A percentile compares a stretch with the other conserved stretches of the same genome.
These are phyloP conservation scores for Nicotiana undulata DNA, from an alignment of 257 asterid genomes.

Conservation along the genomic window DNA sequence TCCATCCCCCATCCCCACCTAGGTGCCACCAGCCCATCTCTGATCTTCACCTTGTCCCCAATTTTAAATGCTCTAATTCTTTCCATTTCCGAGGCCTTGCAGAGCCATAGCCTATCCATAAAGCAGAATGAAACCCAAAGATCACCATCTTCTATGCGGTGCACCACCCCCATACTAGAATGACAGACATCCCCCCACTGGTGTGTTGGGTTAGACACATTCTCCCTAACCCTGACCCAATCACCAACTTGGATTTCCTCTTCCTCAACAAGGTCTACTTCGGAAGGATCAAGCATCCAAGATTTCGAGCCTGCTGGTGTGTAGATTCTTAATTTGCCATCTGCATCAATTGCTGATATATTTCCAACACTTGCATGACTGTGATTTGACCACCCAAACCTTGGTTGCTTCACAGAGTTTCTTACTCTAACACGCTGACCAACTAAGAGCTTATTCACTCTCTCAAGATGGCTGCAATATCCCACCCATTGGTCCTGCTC, in stretches of 20 bases:
- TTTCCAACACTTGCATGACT: constrained; percentile 66
- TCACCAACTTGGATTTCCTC: constrained; percentile 51
- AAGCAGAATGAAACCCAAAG: constrained; percentile 92
- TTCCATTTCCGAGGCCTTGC: constrained; percentile 74
- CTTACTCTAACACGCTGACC: constrained; percentile 73
- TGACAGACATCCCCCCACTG: constrained; percentile 85
- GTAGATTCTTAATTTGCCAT: constrained; percentile 85
- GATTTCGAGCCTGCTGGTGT: constrained; percentile 82
- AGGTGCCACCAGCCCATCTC: constrained; percentile 71
- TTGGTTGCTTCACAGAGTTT: constrained; percentile 61
- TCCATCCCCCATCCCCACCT: constrained; percentile 99
- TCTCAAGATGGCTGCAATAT: constrained; percentile 36
- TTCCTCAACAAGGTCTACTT: constrained; percentile 74
- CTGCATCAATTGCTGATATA: constrained; percentile 80
- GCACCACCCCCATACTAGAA: constrained; percentile 84
- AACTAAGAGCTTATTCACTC: constrained; percentile 38
- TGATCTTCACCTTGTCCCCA: constrained; percentile 82
- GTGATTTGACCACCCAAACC: constrained; percentile 97
- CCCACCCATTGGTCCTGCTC: constrained; percentile 90
- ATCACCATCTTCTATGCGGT: constrained; percentile 79
- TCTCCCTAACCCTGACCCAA: constrained; percentile 75
- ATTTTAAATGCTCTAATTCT: constrained; percentile 51
- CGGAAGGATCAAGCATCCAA: constrained; percentile 91
- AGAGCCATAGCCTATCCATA: constrained; percentile 79
- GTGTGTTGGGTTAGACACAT: constrained; percentile 58